Evolutionary conservation across 2,329 filamentous ascomycete genomes (phyloP).

Genomic region (Xylogone sp.): DNA sequence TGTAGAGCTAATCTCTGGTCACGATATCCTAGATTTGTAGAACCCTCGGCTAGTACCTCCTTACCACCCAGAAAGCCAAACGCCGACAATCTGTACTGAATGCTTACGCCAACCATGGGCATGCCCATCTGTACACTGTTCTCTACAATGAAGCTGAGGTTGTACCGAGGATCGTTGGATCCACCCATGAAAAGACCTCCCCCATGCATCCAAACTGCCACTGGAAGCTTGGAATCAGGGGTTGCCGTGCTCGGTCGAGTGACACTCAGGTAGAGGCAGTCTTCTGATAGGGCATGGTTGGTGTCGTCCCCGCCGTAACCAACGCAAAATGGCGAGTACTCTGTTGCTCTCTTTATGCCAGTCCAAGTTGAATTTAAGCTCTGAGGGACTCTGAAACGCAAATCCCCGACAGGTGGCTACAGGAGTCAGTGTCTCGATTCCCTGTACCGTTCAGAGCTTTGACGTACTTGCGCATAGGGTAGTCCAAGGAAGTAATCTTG

Average conservation of each 20-base stretch:
- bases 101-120: constrained; percentile 40
- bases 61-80: constrained; percentile 43
- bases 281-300: constrained; percentile 31
- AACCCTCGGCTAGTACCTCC: constrained; percentile 33
- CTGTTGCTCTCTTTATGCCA: too few species aligned
- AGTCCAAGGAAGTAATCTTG: too few species aligned
- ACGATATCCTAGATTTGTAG: constrained; percentile 41
- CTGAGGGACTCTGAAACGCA: too few species aligned
- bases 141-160: constrained; percentile 21
- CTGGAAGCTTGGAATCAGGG: constrained; percentile 32
- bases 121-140: constrained; percentile 37
- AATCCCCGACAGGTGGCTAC: too few species aligned
- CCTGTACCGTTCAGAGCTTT: too few species aligned
- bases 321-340: constrained; percentile 17
- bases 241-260: constrained; percentile 42
- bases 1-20: constrained; percentile 39
- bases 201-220: constrained; percentile 52
- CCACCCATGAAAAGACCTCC: constrained; percentile 37
- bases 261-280: constrained; percentile 53
- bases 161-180: constrained; percentile 14
- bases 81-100: constrained; percentile 41
- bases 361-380: too few species aligned
- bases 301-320: constrained; percentile 20
- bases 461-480: too few species aligned
- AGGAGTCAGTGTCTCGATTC: too few species aligned